These are phyloP conservation scores for Xylaria palmicola DNA, from an alignment of 495 filamentous ascomycete species.

Conservation along the genomic window DNA sequence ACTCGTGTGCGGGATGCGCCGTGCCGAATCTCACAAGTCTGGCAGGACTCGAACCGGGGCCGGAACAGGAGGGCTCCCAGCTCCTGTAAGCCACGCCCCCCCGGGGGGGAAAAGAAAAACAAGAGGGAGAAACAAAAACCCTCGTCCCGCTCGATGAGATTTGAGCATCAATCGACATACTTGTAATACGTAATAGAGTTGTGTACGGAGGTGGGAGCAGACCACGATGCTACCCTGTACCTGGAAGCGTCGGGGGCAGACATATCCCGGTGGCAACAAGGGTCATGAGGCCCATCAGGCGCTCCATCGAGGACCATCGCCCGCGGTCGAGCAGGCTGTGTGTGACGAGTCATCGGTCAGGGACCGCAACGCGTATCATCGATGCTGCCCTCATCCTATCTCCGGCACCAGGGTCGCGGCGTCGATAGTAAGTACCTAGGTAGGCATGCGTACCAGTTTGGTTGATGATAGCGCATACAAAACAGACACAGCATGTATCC, in stretches of 20 bases:
- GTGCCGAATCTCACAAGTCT: too few species aligned
- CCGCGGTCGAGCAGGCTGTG: background rate
- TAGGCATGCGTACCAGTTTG: too few species aligned
- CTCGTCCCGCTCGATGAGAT: background rate
- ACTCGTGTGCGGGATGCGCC: too few species aligned
- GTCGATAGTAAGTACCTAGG: background rate
- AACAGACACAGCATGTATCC: background rate
- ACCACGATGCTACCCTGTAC: background rate
- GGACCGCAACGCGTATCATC: background rate
- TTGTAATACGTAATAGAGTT: conserved; percentile 12
- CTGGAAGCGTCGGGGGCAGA: background rate
- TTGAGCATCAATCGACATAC: background rate
- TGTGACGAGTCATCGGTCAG: conserved; percentile 3
- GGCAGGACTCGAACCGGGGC: too few species aligned
- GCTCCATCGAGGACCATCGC: conserved; percentile 3
- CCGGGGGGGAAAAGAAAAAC: too few species aligned
- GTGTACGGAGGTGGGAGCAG: too few species aligned
- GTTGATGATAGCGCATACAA: too few species aligned
- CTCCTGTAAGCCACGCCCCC: too few species aligned
- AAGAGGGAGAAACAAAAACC: background rate
- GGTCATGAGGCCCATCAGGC: too few species aligned
- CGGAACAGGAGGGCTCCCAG: too few species aligned
- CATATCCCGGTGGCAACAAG: conserved; percentile 7
- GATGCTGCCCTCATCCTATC: background rate
- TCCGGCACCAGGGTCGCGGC: too few species aligned